Conservation (phyloP, 1,284 basidiomycete genomes). For the Mycena citricolor region DNA sequence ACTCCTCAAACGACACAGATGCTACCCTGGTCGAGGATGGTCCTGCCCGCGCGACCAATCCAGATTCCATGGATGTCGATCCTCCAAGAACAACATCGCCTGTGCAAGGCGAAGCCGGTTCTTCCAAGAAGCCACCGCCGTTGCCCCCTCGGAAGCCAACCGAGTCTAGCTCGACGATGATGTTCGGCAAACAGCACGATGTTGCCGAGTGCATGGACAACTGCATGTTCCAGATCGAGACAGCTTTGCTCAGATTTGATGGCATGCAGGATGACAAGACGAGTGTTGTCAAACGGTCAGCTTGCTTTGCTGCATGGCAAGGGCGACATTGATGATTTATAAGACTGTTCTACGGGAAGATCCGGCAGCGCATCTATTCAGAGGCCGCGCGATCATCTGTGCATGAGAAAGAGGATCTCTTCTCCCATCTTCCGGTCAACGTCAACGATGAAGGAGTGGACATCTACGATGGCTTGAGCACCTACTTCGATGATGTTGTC, state of each 20-base stretch:
- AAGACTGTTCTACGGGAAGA: slow-evolving; percentile 88
- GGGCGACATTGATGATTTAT: slow-evolving; percentile 5
- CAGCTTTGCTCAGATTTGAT: slow-evolving; percentile 80
- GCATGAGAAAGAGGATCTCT: slow-evolving; percentile 87
- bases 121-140: slow-evolving; percentile 45
- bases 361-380: slow-evolving; percentile 73
- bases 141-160: slow-evolving; percentile 63
- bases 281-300: slow-evolving; percentile 81
- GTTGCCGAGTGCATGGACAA: slow-evolving; percentile 99
- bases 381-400: slow-evolving; percentile 57
- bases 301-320: slow-evolving; percentile 2
- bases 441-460: slow-evolving; percentile 86
- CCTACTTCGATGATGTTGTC: slow-evolving; percentile 90
- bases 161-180: slow-evolving; percentile 77
- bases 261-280: slow-evolving; percentile 61
- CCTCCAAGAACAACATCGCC: slow-evolving; percentile 37
- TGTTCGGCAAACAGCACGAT: slow-evolving; percentile 97
- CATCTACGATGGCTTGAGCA: slow-evolving; percentile 90
- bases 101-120: slow-evolving; percentile 20
- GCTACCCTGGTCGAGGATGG: slow-evolving; percentile 80
- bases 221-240: slow-evolving; percentile 97
- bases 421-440: slow-evolving; percentile 93
- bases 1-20: slow-evolving; percentile 81
- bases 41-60: slow-evolving; percentile 35
- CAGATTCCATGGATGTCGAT: slow-evolving; percentile 51